Evolutionary conservation across 78 protist genomes (phyloP), one percentile per base, ranked within the genome.

Genomic region (Planoprotostelium fungivorum): DNA sequence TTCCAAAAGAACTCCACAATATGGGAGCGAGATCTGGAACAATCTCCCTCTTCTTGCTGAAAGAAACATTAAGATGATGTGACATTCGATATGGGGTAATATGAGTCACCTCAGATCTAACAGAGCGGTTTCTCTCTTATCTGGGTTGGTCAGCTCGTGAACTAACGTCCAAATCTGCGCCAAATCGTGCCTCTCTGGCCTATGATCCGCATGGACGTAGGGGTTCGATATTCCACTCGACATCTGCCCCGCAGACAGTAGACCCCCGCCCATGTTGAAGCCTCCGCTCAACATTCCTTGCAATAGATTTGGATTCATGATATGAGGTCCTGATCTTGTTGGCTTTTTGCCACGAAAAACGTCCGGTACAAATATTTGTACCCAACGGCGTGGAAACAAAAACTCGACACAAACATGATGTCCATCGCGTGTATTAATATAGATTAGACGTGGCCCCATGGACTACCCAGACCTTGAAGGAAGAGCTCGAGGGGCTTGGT

Each of bases 21-120:
- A 98, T 92, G 1, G 99, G 99, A 9, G 99, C 99, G 29, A 99
- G 91, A 90, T 98, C 99, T 0, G 98, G 97, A 31, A 96, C 91
- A 5, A 86, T 36, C 38, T 99, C 99, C 0, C 99, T 84, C 36
- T 97, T 96, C 93, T 98, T 97, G 89, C 97, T 51, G 73, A 51
- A 51, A 16, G 16, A 25, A 5, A 51, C 16, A 16, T 51, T 5
- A 51, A 51, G 5, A 25, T 51, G 16, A 25, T 16, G 5, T 51
- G n/a, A n/a, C 73, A 51, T 25, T 51, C 5, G 31, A 51, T 25
- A 25, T 51, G 16, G 31, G 16, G 16, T 5, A 51, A 16, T 51
- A 25, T 25, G 16, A 25, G 73, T 51, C 73, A 51, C 73, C 73
- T 90, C 29, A 98, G 94, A 90, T 97, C 99, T 31, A 92, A 89